Evolutionary conservation across 345 rosid genomes (phyloP).

Genomic region (Gossypium bickii): DNA sequence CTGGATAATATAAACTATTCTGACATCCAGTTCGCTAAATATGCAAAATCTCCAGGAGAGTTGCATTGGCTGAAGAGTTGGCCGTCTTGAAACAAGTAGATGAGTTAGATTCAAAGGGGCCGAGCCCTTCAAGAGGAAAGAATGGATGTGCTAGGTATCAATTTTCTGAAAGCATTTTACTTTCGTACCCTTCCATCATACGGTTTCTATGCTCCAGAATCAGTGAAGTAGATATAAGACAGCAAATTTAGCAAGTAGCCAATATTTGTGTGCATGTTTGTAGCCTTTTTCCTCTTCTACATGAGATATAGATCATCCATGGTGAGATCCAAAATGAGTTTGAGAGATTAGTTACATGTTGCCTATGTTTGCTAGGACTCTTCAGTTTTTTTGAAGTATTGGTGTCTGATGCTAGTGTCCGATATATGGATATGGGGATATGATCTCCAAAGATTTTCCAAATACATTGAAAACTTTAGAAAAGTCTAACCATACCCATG

Average conservation of each 20-base stretch:
- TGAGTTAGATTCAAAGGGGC: constrained; percentile 81
- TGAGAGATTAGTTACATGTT: background rate
- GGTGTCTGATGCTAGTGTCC: too few species aligned
- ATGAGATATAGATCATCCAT: background rate
- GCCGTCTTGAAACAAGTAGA: constrained; percentile 85
- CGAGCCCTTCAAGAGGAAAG: constrained; percentile 89
- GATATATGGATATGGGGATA: too few species aligned
- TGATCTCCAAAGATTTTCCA: too few species aligned
- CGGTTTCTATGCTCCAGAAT: background rate
- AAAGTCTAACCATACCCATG: too few species aligned
- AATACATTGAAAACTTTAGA: too few species aligned
- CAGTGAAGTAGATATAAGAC: background rate
- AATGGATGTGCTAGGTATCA: constrained; percentile 90
- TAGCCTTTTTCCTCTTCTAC: background rate
- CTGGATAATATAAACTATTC: background rate
- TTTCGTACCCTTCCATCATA: background rate
- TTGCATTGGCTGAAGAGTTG: constrained; percentile 91
- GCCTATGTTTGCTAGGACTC: too few species aligned
- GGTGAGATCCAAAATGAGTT: background rate
- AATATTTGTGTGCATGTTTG: background rate
- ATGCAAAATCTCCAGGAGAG: constrained; percentile 53
- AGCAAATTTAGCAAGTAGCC: background rate
- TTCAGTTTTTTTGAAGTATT: too few species aligned
- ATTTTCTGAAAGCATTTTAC: constrained; percentile 4
- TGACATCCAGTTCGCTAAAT: constrained; percentile 9